These are phyloP conservation scores for Trypanosoma theileri DNA, from an alignment of 208 protist genomes.

Conservation along the genomic window DNA sequence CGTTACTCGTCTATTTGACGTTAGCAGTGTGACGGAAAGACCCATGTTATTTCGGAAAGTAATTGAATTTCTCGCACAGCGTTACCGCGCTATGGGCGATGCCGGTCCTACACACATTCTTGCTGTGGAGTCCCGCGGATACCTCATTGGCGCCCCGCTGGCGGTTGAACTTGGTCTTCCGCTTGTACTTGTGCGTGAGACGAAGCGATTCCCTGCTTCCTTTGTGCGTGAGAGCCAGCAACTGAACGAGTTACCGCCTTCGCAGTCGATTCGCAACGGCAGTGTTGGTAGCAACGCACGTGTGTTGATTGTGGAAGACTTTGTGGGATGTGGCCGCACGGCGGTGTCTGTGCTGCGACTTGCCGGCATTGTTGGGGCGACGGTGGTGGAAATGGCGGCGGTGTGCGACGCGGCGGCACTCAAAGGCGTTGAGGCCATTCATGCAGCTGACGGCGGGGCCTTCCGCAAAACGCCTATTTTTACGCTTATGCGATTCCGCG, in stretches of 20 bases:
- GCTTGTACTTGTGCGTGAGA: constrained; percentile 68
- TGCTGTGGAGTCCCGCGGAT: constrained; percentile 76
- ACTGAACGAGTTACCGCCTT: constrained; percentile 35
- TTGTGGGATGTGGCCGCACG: constrained; percentile 79
- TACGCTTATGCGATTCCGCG: constrained; percentile 73
- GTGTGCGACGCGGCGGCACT: constrained; percentile 68
- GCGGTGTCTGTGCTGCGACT: constrained; percentile 71
- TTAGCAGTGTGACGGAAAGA: constrained; percentile 79
- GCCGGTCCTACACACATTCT: constrained; percentile 71
- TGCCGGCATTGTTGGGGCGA: constrained; percentile 50
- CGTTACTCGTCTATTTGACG: constrained; percentile 66
- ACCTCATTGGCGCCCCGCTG: constrained; percentile 72
- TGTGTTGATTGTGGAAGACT: constrained; percentile 88
- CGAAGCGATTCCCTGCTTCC: constrained; percentile 44
- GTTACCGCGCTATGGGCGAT: constrained; percentile 63
- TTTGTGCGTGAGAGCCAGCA: constrained; percentile 35
- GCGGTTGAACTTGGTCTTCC: constrained; percentile 72
- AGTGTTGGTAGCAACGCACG: constrained; percentile 60
- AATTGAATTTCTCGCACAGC: constrained; percentile 58
- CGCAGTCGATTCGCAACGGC: constrained; percentile 53
- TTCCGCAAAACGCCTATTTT: constrained; percentile 64
- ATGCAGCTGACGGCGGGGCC: constrained; percentile 33
- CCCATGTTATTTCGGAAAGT: constrained; percentile 62
- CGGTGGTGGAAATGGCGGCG: constrained; percentile 65
- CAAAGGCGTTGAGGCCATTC: constrained; percentile 72